Conservation (phyloP, 176 grass and related monocot genomes). For the Hordeum vulgare region DNA sequence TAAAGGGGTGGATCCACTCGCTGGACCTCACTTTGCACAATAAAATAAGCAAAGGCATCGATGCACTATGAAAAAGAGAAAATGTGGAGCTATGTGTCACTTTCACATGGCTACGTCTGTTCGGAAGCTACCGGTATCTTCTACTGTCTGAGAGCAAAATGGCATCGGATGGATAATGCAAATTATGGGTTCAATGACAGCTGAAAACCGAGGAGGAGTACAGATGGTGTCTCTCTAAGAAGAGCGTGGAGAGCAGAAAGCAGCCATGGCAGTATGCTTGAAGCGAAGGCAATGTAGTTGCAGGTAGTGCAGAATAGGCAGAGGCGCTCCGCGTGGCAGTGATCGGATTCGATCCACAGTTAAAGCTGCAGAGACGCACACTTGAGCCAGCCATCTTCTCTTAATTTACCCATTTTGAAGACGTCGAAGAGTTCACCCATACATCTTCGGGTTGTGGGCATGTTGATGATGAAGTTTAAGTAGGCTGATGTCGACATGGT, state of each 20-base stretch:
- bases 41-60: constrained; percentile 21
- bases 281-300: constrained; percentile 35
- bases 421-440: too few species aligned
- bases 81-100: constrained; percentile 12
- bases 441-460: too few species aligned
- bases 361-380: constrained; percentile 16
- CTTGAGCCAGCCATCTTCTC: not conserved
- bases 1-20: constrained; percentile 26
- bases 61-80: constrained; percentile 23
- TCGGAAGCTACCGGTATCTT: not conserved
- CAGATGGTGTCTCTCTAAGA: not conserved
- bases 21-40: constrained; percentile 13
- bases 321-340: not conserved
- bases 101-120: not conserved
- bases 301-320: not conserved
- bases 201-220: not conserved
- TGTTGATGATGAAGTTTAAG: too few species aligned
- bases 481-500: too few species aligned
- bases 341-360: constrained; percentile 19
- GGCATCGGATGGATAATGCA: not conserved
- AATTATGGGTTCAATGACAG: not conserved
- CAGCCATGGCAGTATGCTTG: not conserved
- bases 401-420: too few species aligned
- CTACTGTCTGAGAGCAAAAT: not conserved
- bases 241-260: constrained; percentile 14